Evolutionary conservation across 2,329 filamentous ascomycete species (phyloP).

Genomic region (Penicillium sumatraense): DNA sequence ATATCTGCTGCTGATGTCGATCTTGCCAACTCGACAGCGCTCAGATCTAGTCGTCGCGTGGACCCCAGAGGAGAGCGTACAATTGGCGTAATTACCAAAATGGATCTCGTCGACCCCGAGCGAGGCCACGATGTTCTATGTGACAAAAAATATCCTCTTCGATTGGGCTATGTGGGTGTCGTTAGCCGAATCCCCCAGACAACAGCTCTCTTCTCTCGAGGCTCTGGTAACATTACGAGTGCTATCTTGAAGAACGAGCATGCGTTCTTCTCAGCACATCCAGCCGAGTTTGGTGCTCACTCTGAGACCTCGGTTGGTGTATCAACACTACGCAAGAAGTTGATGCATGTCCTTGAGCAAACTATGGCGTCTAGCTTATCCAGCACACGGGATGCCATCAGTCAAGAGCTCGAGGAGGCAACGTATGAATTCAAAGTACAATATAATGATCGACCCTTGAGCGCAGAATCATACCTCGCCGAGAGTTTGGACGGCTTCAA

Average conservation of each 20-base stretch:
- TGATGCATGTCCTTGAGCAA: constrained; percentile 96
- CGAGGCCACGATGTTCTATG: constrained; percentile 78
- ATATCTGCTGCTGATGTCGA: constrained; percentile 98
- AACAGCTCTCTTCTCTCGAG: constrained; percentile 78
- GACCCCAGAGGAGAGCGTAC: constrained; percentile 94
- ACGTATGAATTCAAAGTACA: constrained; percentile 99
- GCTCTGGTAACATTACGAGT: constrained; percentile 75
- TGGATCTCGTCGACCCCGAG: constrained; percentile 89
- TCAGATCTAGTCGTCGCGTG: constrained; percentile 86
- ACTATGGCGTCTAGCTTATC: constrained; percentile 95
- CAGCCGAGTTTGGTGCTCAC: constrained; percentile 75
- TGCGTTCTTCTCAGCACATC: constrained; percentile 82
- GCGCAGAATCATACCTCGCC: constrained; percentile 93
- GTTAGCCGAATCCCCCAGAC: constrained; percentile 77
- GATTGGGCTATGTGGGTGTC: constrained; percentile 95
- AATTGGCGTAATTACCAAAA: constrained; percentile 98
- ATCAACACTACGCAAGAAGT: constrained; percentile 83
- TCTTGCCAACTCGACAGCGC: constrained; percentile 90
- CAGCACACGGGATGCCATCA: constrained; percentile 87
- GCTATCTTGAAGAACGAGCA: constrained; percentile 88
- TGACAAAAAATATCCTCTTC: constrained; percentile 90
- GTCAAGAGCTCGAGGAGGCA: constrained; percentile 92
- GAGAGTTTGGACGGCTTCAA: constrained; percentile 97
- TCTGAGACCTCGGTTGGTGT: constrained; percentile 80
- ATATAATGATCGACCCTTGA: constrained; percentile 94